Evolutionary conservation across 73 alveolate genomes (phyloP), one percentile per base, ranked within the genome.

Genomic region (Tetrahymena elliotti): DNA sequence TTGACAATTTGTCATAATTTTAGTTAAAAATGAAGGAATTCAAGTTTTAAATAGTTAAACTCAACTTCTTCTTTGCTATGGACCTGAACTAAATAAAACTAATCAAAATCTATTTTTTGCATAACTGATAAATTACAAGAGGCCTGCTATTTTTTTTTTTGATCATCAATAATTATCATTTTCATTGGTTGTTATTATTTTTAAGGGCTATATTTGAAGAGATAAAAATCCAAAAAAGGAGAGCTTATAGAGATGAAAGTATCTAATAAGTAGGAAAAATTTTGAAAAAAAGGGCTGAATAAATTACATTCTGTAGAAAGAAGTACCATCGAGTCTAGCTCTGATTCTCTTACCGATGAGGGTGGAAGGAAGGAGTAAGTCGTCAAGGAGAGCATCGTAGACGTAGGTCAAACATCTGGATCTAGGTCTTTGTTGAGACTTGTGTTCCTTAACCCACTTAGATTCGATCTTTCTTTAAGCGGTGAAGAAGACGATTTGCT

Each of bases 391-490:
- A 83, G 93, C 95, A 94, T 94, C 96, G 83, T 84, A 94, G 33
- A 94, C 96, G 47, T 92, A 27, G 38, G 95, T 94, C 68, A 94
- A 92, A 24, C 95, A 84, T 94, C 96, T 94, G 54, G 96, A 94
- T 52, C 52, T 47, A 36, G 96, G 96, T 94, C 96, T 94, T 40
- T 88, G 68, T 88, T 84, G 83, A 68, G 95, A 84, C 93, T 93
- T 94, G 95, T 94, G 96, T 9, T 33, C 83, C 96, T 94, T 94
- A 83, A 94, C 93, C 96, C 96, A 94, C 92, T 88, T 94, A 84
- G 93, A 84, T 92, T 94, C 93, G 27, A 94, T 84, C 82, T 93
- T 39, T 94, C 96, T 94, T 83, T 94, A 84, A 34, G 96, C 96
- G 38, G 94, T 94, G 83, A 94, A 84, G 35, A 94, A 93, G 53